These are phyloP conservation scores for Microstegium vimineum DNA, from an alignment of 176 grass and related monocot genomes.

Conservation along the genomic window DNA sequence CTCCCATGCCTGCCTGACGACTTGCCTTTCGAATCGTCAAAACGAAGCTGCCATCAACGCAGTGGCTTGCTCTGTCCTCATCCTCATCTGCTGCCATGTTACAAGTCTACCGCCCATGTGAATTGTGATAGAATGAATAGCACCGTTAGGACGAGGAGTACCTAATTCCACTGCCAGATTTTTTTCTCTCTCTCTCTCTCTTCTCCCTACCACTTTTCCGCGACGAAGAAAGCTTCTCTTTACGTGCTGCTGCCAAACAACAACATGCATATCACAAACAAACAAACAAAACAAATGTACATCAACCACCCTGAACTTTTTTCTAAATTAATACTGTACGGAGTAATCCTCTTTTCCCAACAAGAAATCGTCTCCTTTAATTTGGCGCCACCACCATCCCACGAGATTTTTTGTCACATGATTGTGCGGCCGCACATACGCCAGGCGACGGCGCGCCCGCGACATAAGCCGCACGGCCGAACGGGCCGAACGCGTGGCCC, in stretches of 20 bases:
- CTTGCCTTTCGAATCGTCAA: not conserved
- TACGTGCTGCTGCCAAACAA: not conserved
- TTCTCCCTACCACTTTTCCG: not conserved
- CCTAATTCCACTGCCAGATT: not conserved
- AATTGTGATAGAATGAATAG: not conserved
- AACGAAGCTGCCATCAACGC: not conserved
- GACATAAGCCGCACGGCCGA: too few species aligned
- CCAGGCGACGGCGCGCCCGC: too few species aligned
- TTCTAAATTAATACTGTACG: not conserved
- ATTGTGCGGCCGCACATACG: too few species aligned
- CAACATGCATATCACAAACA: not conserved
- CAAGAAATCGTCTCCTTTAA: not conserved
- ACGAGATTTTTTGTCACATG: not conserved
- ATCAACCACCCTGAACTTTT: not conserved
- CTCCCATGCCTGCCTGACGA: not conserved
- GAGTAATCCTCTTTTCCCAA: not conserved
- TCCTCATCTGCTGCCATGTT: not conserved
- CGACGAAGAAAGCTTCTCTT: constrained; percentile 7
- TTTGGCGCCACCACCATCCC: not conserved
- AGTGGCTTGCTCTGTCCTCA: not conserved
- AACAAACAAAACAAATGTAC: not conserved
- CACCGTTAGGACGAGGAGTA: not conserved
- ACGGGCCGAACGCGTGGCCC: too few species aligned
- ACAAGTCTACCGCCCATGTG: not conserved
- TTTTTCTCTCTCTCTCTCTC: not conserved